Percentiles rank a stretch among this genome's conserved stretches.
These are phyloP conservation scores for Saccharomycopsis fodiens DNA, from an alignment of 805 yeast species.

Conservation along the genomic window DNA sequence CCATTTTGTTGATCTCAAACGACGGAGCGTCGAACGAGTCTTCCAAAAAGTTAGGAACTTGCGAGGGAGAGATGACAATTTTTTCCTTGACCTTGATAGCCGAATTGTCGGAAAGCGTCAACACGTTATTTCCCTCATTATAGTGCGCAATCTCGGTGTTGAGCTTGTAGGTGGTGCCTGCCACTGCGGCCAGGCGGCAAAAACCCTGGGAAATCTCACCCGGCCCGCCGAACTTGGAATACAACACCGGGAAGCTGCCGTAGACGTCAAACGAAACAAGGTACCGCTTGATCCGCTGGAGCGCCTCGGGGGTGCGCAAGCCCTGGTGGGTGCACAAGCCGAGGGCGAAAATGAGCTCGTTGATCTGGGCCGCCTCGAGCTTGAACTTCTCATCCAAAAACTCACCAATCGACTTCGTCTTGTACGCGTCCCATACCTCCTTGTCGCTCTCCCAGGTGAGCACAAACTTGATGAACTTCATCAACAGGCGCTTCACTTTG, in stretches of 20 bases:
- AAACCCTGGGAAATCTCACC: constrained; percentile 96
- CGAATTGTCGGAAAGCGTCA: constrained; percentile 69
- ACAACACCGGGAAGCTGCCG: constrained; percentile 89
- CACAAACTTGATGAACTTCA: constrained; percentile 89
- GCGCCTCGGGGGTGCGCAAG: constrained; percentile 64
- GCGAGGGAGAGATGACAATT: constrained; percentile 70
- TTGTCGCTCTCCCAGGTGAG: constrained; percentile 57
- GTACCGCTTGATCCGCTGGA: constrained; percentile 77
- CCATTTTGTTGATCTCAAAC: constrained; percentile 62
- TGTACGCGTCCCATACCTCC: constrained; percentile 49
- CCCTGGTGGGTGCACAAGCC: constrained; percentile 63
- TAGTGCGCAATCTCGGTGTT: constrained; percentile 57
- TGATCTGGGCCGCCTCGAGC: constrained; percentile 64
- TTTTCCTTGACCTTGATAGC: constrained; percentile 71
- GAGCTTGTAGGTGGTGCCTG: constrained; percentile 88
- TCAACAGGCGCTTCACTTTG: constrained; percentile 70
- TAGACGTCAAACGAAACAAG: constrained; percentile 81
- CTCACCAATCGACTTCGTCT: constrained; percentile 45
- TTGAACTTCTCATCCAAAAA: constrained; percentile 63
- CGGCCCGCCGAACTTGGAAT: constrained; percentile 90
- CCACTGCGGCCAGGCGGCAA: constrained; percentile 96
- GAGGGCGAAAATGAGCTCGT: constrained; percentile 78
- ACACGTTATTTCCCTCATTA: constrained; percentile 61
- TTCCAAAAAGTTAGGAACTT: constrained; percentile 31
- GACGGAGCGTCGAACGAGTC: constrained; percentile 31